phyloP scores from a whole-genome alignment of 2,329 filamentous ascomycete genomes.

The Cladosporium sp. region DNA sequence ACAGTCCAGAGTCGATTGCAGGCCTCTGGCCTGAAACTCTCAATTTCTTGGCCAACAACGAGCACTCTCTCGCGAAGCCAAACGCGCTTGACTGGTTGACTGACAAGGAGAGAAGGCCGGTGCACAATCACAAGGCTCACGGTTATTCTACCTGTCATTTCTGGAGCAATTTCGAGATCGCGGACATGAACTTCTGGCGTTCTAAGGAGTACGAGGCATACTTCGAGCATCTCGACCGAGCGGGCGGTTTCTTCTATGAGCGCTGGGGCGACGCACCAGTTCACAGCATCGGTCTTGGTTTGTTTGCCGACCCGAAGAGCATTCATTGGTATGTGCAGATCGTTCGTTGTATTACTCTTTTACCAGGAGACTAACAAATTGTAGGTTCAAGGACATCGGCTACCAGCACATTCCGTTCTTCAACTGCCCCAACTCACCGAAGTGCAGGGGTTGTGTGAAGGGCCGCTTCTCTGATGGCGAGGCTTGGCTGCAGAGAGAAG shows the following conservation, averaged over 20 bases:
- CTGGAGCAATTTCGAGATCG: constrained; percentile 99
- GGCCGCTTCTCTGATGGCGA: constrained; percentile 89
- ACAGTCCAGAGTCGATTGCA: constrained; percentile 79
- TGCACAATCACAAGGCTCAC: constrained; percentile 75
- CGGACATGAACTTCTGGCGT: constrained; percentile 87
- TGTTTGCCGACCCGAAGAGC: constrained; percentile 87
- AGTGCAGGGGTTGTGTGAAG: constrained; percentile 82
- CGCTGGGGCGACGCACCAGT: constrained; percentile 97
- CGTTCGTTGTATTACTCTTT: too few relatives aligned
- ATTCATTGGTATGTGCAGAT: constrained; percentile 74
- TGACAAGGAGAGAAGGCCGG: constrained; percentile 70
- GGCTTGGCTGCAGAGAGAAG: constrained; percentile 78
- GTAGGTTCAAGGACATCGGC: constrained; percentile 97
- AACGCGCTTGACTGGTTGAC: constrained; percentile 86
- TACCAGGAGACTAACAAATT: constrained; percentile 3
- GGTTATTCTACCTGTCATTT: constrained; percentile 99
- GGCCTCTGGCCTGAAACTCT: constrained; percentile 93
- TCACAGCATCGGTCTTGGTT: constrained; percentile 84
- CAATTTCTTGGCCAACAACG: constrained; percentile 77
- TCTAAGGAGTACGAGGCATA: constrained; percentile 90
- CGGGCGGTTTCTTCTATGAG: constrained; percentile 98
- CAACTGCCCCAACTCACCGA: constrained; percentile 96
- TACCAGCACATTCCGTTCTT: constrained; percentile 99
- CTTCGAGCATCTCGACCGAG: constrained; percentile 89
- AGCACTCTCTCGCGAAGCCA: constrained; percentile 74